Base-by-base conservation (phyloP, 768 basidiomycete genomes). In the Kwoniella dendrophila region DNA sequence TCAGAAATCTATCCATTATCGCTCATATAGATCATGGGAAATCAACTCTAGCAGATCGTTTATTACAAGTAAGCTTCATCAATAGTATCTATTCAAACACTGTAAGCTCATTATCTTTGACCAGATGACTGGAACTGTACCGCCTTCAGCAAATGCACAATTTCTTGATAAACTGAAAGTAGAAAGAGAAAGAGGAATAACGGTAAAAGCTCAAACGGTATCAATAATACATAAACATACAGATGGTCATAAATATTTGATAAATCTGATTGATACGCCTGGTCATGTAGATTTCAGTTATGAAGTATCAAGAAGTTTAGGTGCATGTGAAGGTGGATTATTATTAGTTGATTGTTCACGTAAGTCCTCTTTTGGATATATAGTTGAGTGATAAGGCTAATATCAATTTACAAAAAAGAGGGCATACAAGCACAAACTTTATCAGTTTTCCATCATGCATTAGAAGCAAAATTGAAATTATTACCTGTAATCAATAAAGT, bases 21-120 rank as follows among this genome's bases (percentile, higher is more conserved):
- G 93, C 93, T 1, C 94, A 97, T 78, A 96, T 96, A 69, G 92
- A 92, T 87, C 94, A 96, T 79, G 95, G 95, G 54, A 98, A 97
- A 83, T 93, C 91, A 3, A 96, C 92, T 3, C 82, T 96, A 59
- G 91, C 92, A 5, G 94, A 96, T 74, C 82, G 92, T 86, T 65
- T 71, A 54, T 45, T 79, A 27, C 77, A 98, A 88, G 82, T 95
- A 64, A 96, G 71, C 24, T 56, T n/a, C 32, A 11, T 30, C 49
- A 8, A 24, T 49, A 30, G 29, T 22, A 22, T 50, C 14, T 16
- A 20, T n/a, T 32, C 22, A 18, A 18, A 7, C 30, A 32, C 44
- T 27, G 44, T 18, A 8, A 43, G 18, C 24, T 52, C 36, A n/a
- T n/a, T n/a, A n/a, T n/a, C n/a, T 3, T 56, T 54, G 32, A 27